phyloP scores from a whole-genome alignment of 1,284 basidiomycete species.

The Inonotus hispidus region DNA sequence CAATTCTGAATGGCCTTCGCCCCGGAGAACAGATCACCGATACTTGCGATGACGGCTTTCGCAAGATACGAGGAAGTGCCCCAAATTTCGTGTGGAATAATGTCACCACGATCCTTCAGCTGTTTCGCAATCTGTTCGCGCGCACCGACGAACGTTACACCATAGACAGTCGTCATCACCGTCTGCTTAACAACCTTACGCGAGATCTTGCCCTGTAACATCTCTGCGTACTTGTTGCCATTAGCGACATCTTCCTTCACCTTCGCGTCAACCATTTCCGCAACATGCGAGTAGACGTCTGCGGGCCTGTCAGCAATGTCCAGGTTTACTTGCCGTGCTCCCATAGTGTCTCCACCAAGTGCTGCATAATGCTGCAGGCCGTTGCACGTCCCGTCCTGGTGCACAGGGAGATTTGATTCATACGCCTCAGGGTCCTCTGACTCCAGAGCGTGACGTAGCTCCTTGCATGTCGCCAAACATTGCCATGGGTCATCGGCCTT shows the following conservation, averaged over 20 bases:
- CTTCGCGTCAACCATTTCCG: slow-evolving; percentile 67
- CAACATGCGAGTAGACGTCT: slow-evolving; percentile 97
- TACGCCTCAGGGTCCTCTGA: slow-evolving; percentile 70
- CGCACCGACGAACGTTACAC: slow-evolving; percentile 94
- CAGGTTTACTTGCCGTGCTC: slow-evolving; percentile 93
- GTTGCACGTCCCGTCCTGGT: slow-evolving; percentile 99
- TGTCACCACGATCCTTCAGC: slow-evolving; percentile 71
- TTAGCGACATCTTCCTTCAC: slow-evolving; percentile 45
- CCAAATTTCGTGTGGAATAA: slow-evolving; percentile 74
- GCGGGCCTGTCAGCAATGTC: slow-evolving; percentile 82
- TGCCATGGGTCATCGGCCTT: slow-evolving; percentile 97
- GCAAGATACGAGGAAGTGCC: slow-evolving; percentile 79
- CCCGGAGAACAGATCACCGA: slow-evolving; percentile 90
- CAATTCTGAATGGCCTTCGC: slow-evolving; percentile 91
- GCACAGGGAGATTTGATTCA: slow-evolving; percentile 80
- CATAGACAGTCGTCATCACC: slow-evolving; percentile 99
- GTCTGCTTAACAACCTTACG: slow-evolving; percentile 99
- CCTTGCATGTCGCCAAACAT: slow-evolving; percentile 88
- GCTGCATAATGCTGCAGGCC: slow-evolving; percentile 99
- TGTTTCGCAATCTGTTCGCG: slow-evolving; percentile 94
- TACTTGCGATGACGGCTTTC: slow-evolving; percentile 70
- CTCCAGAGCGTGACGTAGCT: slow-evolving; percentile 75
- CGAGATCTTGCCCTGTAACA: slow-evolving; percentile 78
- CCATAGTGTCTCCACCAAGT: slow-evolving; percentile 86
- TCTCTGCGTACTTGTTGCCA: slow-evolving; percentile 52